phyloP scores from a whole-genome alignment of 2,329 filamentous ascomycete genomes.

The Thermoascus crustaceus region DNA sequence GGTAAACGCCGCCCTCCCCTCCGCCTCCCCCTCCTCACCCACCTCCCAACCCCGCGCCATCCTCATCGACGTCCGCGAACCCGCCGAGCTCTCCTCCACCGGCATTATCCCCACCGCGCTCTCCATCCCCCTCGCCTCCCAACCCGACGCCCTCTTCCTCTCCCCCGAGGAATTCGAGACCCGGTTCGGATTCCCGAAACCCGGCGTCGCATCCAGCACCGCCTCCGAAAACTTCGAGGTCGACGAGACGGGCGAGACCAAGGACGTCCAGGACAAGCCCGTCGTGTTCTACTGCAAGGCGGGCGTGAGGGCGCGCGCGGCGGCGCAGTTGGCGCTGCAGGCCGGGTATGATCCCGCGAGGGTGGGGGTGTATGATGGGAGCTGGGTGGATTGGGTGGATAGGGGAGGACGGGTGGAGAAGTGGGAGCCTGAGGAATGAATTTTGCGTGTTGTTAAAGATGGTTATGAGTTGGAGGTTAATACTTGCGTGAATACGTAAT shows the following conservation, averaged over 20 bases:
- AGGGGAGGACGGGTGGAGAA: constrained; percentile 58
- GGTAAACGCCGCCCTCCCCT: constrained; percentile 30
- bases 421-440: constrained; percentile 26
- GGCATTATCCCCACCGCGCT: constrained; percentile 66
- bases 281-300: constrained; percentile 91
- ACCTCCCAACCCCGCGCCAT: constrained; percentile 23
- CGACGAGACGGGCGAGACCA: constrained; percentile 34
- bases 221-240: no score
- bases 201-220: constrained; percentile 42
- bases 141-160: constrained; percentile 73
- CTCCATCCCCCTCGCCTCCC: constrained; percentile 71
- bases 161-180: constrained; percentile 71
- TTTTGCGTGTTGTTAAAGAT: no score
- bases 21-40: constrained; percentile 12
- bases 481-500: constrained; percentile 2
- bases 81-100: constrained; percentile 35
- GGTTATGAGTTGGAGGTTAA: no score
- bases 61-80: constrained; percentile 42
- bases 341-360: constrained; percentile 65
- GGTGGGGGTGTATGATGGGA: constrained; percentile 43
- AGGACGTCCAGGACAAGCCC: constrained; percentile 12
- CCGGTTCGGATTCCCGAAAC: constrained; percentile 69
- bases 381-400: constrained; percentile 67
- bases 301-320: constrained; percentile 71
- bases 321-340: constrained; percentile 66